phyloP scores from a whole-genome alignment of 345 rosid genomes.

The Viola odorata region DNA sequence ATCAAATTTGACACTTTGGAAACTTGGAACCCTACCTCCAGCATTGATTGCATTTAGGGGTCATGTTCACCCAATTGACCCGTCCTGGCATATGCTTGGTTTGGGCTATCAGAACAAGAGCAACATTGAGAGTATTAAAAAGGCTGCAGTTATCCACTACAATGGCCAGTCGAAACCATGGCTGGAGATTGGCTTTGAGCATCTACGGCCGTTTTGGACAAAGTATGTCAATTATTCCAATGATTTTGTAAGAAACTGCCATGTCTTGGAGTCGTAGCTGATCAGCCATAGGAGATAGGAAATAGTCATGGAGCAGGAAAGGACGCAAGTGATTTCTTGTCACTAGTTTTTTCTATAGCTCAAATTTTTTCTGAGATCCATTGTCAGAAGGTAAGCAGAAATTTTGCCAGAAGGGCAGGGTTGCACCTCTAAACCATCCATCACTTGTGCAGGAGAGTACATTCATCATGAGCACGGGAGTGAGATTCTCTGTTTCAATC shows the following conservation, averaged over 20 bases:
- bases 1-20: conserved; percentile 92
- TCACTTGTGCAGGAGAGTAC: conserved; percentile 15
- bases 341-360: conserved; percentile 18
- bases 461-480: conserved; percentile 25
- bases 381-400: conserved; percentile 25
- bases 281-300: conserved; percentile 23
- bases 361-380: conserved; percentile 19
- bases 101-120: conserved; percentile 89
- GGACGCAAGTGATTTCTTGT: conserved; percentile 16
- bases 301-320: conserved; percentile 26
- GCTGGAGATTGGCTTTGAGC: conserved; percentile 93
- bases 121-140: conserved; percentile 48
- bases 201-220: conserved; percentile 97
- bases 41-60: conserved; percentile 93
- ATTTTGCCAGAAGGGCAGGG: conserved; percentile 14
- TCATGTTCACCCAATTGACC: conserved; percentile 72
- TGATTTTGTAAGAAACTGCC: conserved; percentile 89
- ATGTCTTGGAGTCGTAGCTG: conserved; percentile 75
- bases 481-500: conserved; percentile 40
- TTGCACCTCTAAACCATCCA: conserved; percentile 21
- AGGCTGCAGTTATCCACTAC: conserved; percentile 92
- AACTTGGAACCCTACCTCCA: conserved; percentile 97
- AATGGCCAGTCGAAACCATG: conserved; percentile 98
- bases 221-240: conserved; percentile 83
- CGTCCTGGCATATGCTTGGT: conserved; percentile 98